Evolutionary conservation across 768 basidiomycete species (phyloP).

Genomic region (Hortiboletus campestris): DNA sequence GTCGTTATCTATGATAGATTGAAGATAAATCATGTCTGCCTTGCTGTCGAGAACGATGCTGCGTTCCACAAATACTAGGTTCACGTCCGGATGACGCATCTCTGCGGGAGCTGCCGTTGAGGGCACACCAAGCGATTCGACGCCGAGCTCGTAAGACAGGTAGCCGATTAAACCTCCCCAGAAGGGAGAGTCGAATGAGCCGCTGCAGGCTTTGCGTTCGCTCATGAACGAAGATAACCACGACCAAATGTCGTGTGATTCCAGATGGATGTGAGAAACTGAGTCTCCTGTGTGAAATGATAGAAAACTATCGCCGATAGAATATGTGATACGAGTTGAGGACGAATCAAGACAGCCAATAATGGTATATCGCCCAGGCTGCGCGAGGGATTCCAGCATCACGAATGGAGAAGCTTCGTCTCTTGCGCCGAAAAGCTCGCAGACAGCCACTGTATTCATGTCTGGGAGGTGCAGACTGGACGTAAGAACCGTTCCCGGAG

Average conservation of each 20-base stretch:
- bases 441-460: conserved; percentile 46
- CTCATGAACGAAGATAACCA: conserved; percentile 76
- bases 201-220: conserved; percentile 43
- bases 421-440: conserved; percentile 59
- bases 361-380: conserved; percentile 73
- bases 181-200: conserved; percentile 60
- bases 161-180: conserved; percentile 83
- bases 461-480: conserved; percentile 42
- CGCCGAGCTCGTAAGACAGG: conserved; percentile 78
- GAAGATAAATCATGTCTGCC: conserved; percentile 53
- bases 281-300: conserved; percentile 41
- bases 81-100: conserved; percentile 63
- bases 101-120: conserved; percentile 29
- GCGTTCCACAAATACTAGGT: conserved; percentile 74
- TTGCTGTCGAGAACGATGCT: conserved; percentile 66
- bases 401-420: conserved; percentile 64
- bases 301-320: conserved; percentile 48
- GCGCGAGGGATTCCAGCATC: conserved; percentile 72
- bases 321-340: conserved; percentile 59
- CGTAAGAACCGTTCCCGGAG: conserved; percentile 35
- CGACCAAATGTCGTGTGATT: conserved; percentile 59
- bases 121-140: conserved; percentile 50
- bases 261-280: conserved; percentile 42
- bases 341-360: conserved; percentile 57
- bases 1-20: conserved; percentile 62